A percentile compares a stretch with the other conserved stretches of the same genome.
Evolutionary conservation across 2,329 filamentous ascomycete species (phyloP).

Genomic region (Rhexocercosporidium sp.): DNA sequence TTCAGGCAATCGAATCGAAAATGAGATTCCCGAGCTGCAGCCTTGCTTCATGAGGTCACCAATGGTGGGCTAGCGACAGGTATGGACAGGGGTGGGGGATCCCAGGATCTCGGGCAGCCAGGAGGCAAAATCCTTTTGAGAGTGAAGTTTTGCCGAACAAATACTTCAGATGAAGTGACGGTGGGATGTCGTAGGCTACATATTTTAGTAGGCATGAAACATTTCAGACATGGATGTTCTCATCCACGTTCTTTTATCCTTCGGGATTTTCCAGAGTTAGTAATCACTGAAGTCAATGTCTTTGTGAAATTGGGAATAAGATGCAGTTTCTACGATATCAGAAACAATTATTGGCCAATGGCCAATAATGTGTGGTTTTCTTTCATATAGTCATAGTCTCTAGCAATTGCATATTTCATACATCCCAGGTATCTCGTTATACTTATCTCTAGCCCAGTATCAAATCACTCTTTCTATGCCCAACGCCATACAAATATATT

Average conservation of each 20-base stretch:
- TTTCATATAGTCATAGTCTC: background rate
- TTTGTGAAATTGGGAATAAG: no score
- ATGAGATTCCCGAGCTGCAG: background rate
- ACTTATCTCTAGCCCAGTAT: background rate
- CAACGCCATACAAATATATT: background rate
- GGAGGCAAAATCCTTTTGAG: background rate
- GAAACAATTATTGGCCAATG: no score
- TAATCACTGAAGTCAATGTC: no score
- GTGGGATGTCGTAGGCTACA: no score
- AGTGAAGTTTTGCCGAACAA: no score
- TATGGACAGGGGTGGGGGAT: constrained; percentile 18
- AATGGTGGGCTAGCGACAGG: constrained; percentile 25
- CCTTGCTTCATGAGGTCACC: constrained; percentile 28
- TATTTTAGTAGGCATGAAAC: no score
- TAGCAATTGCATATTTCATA: background rate
- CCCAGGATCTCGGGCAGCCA: background rate
- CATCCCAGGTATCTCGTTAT: background rate
- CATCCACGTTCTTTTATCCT: no score
- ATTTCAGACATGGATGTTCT: no score
- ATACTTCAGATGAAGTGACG: no score
- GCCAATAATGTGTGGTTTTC: background rate
- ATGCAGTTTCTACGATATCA: no score
- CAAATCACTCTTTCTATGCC: background rate
- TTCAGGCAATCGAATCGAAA: background rate
- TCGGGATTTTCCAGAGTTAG: no score